Evolutionary conservation across 129 eudicot genomes (phyloP), one percentile per base, ranked within the genome.

Genomic region (Centella asiatica): DNA sequence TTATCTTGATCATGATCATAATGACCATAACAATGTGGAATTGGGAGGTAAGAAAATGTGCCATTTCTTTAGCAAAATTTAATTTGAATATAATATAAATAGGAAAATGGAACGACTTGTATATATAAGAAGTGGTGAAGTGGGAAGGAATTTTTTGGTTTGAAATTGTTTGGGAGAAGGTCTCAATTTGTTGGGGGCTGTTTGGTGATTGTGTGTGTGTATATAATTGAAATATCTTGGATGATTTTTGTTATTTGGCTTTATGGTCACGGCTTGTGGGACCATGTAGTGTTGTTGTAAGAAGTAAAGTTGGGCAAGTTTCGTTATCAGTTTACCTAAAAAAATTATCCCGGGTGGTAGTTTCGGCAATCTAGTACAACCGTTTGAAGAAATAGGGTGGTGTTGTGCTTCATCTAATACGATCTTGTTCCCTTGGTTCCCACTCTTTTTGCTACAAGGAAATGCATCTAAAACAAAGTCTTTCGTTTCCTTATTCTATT

Each of bases 151-250:
- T 13, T 11, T 10, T 23, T 37, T 17, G n/a, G 44, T 29, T 37
- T 57, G 13, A 32, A n/a, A 18, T 17, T 19, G 62, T 57, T 57
- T 57, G 62, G n/a, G n/a, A 17, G 62, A 14, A 32, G 22, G 62
- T 57, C 62, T 18, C 27, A 32, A n/a, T 57, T 56, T 57, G 32
- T 32, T 29, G 26, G 44, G 44, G 44, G 18, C 44, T 57, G 27
- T 57, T 57, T 32, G 62, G 61, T 31, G 61, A 1, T 0, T 2
- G 61, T 31, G 11, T 19, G 25, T 51, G 29, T 22, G 26, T 51
- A 31, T 51, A 12, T 15, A 51, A 22, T 24, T 13, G 26, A 28
- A 54, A 40, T 9, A 12, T 40, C 17, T 40, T 40, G 2, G 45
- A 10, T 40, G 10, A 40, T 9, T 2, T 39, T 40, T 40, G 2